A percentile compares a stretch with the other conserved stretches of the same genome.
These are phyloP conservation scores for Ambrosia artemisiifolia DNA, from an alignment of 129 eudicot genomes.

Conservation along the genomic window DNA sequence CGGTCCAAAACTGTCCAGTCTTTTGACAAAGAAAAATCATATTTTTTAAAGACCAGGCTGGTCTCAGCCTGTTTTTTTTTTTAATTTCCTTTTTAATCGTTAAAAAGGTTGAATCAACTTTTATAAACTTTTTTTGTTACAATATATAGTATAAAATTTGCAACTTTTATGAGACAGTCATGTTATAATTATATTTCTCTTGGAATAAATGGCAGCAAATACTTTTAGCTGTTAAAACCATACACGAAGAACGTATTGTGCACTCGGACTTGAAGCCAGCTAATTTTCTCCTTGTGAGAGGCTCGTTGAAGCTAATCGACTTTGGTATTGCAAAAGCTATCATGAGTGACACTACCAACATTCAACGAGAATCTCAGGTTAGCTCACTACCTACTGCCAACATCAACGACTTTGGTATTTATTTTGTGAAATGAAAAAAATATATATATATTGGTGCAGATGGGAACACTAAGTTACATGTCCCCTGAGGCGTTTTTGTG, in stretches of 20 bases:
- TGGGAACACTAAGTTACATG: constrained; percentile 98
- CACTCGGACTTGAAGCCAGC: constrained; percentile 99
- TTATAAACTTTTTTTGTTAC: not conserved
- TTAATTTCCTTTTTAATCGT: not conserved
- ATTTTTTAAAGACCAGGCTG: not conserved
- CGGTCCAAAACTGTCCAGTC: not conserved
- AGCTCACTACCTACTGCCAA: not conserved
- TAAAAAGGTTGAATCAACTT: not conserved
- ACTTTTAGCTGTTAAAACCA: constrained; percentile 89
- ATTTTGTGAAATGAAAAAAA: not conserved
- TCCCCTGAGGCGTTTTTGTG: constrained; percentile 99
- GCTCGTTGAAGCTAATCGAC: constrained; percentile 90
- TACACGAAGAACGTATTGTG: constrained; percentile 96
- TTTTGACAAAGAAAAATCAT: not conserved
- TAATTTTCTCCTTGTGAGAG: constrained; percentile 95
- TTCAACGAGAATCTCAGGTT: constrained; percentile 99
- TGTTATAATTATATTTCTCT: constrained; percentile 11
- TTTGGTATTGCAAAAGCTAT: constrained; percentile 99
- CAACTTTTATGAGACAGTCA: not conserved
- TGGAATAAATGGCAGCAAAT: constrained; percentile 72
- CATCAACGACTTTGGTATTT: too few species aligned
- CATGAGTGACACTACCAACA: constrained; percentile 95
- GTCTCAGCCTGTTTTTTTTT: not conserved
- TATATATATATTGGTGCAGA: constrained; percentile 40
- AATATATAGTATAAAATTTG: not conserved